phyloP scores from a whole-genome alignment of 768 basidiomycete species.

The Leccinum fibrillosum region DNA sequence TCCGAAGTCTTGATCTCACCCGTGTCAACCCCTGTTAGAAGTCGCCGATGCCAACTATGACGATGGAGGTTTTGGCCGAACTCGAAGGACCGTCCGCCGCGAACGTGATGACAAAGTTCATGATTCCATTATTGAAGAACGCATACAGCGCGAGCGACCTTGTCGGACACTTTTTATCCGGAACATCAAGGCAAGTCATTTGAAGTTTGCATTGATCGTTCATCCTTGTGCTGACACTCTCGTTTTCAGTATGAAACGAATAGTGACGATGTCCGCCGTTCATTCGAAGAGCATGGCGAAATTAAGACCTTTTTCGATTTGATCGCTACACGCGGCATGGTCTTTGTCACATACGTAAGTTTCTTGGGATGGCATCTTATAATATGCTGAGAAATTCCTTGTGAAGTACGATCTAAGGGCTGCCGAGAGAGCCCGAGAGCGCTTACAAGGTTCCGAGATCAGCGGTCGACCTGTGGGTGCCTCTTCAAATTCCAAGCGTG shows the following conservation, averaged over 20 bases:
- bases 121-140: constrained; percentile 90
- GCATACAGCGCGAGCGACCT: constrained; percentile 89
- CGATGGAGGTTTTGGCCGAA: constrained; percentile 47
- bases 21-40: constrained; percentile 52
- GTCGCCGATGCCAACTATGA: constrained; percentile 55
- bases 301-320: constrained; percentile 98
- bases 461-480: constrained; percentile 83
- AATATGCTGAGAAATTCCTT: constrained; percentile 13
- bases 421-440: constrained; percentile 88
- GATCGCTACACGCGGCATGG: constrained; percentile 94
- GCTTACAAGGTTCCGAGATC: constrained; percentile 85
- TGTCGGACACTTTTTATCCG: constrained; percentile 96
- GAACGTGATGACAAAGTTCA: constrained; percentile 88
- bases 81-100: constrained; percentile 55
- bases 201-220: constrained; percentile 4
- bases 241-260: constrained; percentile 77
- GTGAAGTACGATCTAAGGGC: constrained; percentile 86
- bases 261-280: constrained; percentile 76
- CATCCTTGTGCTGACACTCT: constrained; percentile 13
- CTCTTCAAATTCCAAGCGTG: not conserved
- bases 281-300: constrained; percentile 92
- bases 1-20: constrained; percentile 48
- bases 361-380: not conserved
- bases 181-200: constrained; percentile 89
- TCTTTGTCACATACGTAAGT: constrained; percentile 97